phyloP scores from a whole-genome alignment of 257 asterid species.

The Handroanthus guayacan region DNA sequence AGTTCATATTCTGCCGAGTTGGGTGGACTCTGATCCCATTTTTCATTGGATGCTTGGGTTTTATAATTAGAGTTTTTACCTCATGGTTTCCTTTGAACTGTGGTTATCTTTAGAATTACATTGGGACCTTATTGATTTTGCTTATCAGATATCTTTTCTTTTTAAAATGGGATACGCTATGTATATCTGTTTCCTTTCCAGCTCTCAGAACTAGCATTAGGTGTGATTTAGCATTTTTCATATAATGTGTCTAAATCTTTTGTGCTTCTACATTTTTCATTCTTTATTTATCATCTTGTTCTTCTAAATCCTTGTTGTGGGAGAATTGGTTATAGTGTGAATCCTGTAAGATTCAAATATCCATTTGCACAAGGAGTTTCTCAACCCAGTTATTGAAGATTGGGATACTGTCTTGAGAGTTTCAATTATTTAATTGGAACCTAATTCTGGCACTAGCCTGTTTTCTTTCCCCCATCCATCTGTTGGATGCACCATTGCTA shows the following conservation, averaged over 20 bases:
- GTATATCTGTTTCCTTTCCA: neutral
- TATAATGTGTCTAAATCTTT: neutral
- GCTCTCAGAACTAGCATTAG: neutral
- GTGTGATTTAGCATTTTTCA: neutral
- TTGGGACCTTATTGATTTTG: neutral
- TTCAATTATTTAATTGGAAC: too few species aligned
- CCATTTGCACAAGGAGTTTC: too few species aligned
- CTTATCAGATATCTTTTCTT: constrained; percentile 8
- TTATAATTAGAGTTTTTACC: constrained; percentile 28
- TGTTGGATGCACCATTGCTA: too few species aligned
- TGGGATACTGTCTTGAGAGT: too few species aligned
- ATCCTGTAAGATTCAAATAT: neutral
- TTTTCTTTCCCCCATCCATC: too few species aligned
- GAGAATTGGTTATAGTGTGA: neutral
- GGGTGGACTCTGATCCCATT: constrained; percentile 2
- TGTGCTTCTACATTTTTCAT: too few species aligned
- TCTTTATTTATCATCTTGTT: neutral
- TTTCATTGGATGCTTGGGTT: constrained; percentile 10
- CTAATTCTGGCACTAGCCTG: too few species aligned
- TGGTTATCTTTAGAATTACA: neutral
- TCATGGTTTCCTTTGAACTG: neutral
- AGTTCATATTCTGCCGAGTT: neutral
- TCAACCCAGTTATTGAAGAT: too few species aligned
- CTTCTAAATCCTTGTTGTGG: neutral
- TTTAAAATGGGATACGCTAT: neutral